phyloP scores from a whole-genome alignment of 257 asterid genomes.

The Solanum piurae region DNA sequence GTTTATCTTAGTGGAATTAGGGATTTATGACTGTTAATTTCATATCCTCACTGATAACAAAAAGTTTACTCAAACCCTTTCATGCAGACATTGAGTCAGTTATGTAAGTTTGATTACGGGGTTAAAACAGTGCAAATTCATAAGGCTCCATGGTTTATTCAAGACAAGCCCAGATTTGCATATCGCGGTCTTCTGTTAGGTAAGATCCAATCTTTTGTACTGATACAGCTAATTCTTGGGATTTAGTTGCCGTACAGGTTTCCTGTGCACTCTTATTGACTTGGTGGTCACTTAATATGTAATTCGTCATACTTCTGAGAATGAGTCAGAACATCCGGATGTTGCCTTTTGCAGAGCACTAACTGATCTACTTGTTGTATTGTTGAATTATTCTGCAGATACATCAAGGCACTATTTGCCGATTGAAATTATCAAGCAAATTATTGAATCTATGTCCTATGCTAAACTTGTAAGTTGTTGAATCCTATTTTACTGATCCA shows the following conservation, averaged over 20 bases:
- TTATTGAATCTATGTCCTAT: slow-evolving; percentile 84
- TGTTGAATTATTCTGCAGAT: slow-evolving; percentile 34
- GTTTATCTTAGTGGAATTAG: background rate
- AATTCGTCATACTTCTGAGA: background rate
- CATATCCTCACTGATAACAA: background rate
- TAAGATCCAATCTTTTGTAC: slow-evolving; percentile 7
- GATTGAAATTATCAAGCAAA: slow-evolving; percentile 66
- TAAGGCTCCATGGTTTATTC: slow-evolving; percentile 84
- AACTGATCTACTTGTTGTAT: background rate
- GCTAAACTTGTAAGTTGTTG: slow-evolving; percentile 82
- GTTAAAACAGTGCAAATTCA: slow-evolving; percentile 52
- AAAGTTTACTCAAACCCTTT: background rate
- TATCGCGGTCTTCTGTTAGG: slow-evolving; percentile 86
- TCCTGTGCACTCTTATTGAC: background rate
- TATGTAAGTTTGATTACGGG: slow-evolving; percentile 67
- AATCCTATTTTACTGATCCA: background rate
- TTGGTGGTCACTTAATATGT: background rate
- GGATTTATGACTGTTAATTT: background rate
- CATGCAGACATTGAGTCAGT: slow-evolving; percentile 76
- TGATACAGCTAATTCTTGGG: background rate
- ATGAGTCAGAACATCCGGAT: background rate
- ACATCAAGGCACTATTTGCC: slow-evolving; percentile 92
- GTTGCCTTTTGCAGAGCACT: background rate
- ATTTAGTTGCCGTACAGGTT: background rate
- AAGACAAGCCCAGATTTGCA: slow-evolving; percentile 78